These are phyloP conservation scores for Daedalea quercina DNA, from an alignment of 768 basidiomycete species.

Conservation along the genomic window DNA sequence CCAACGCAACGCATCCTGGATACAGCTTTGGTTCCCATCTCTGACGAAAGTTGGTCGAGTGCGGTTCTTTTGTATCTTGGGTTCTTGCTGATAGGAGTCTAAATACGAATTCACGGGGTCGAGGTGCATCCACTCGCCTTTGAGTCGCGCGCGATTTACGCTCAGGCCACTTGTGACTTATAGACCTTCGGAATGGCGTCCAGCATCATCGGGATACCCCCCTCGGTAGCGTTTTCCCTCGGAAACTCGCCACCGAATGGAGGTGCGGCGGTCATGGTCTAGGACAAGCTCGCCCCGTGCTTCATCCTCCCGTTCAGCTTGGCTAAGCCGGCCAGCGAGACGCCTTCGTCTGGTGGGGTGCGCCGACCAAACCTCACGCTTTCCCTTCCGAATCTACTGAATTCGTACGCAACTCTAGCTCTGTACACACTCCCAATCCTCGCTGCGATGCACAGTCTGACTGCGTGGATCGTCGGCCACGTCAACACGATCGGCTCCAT, in stretches of 20 bases:
- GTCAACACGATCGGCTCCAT: conserved; percentile 51
- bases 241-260: conserved; percentile 59
- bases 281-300: conserved; percentile 65
- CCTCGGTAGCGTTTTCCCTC: conserved; percentile 51
- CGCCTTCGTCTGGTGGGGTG: conserved; percentile 69
- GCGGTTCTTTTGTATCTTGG: too few species aligned
- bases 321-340: conserved; percentile 64
- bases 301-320: conserved; percentile 63
- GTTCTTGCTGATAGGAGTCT: conserved; percentile 49
- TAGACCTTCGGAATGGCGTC: conserved; percentile 58
- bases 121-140: conserved; percentile 36
- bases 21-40: too few species aligned
- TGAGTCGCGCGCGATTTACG: too few species aligned
- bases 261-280: conserved; percentile 64
- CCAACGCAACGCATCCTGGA: too few species aligned
- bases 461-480: conserved; percentile 66
- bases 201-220: conserved; percentile 64
- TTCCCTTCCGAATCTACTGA: not conserved
- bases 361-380: conserved; percentile 8
- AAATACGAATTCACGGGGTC: conserved; percentile 19
- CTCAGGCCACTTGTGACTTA: too few species aligned
- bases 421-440: conserved; percentile 57
- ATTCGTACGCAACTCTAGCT: conserved; percentile 43
- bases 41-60: too few species aligned
- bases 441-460: conserved; percentile 49